These are phyloP conservation scores for Papiliotrema terrestris DNA, from an alignment of 1,284 basidiomycete species.

Conservation along the genomic window DNA sequence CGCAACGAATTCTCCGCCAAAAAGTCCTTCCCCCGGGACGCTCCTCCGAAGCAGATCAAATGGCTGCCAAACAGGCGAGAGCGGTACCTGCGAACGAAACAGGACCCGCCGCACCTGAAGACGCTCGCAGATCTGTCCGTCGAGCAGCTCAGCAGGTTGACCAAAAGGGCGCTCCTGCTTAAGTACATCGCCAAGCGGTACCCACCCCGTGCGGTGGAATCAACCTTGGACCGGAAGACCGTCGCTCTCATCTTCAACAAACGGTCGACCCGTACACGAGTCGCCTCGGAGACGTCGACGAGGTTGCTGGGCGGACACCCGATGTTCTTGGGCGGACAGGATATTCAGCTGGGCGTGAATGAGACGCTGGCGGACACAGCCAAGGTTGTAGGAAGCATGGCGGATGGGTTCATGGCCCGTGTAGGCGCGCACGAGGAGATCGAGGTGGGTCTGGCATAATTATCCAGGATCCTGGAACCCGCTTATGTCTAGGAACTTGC, in stretches of 20 bases:
- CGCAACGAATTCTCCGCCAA: no score
- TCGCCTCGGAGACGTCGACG: constrained; percentile 80
- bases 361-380: constrained; percentile 82
- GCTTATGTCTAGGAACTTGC: constrained; percentile 68
- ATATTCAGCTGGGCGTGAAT: constrained; percentile 96
- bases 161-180: constrained; percentile 33
- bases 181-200: constrained; percentile 35
- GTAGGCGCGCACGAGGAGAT: constrained; percentile 90
- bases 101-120: constrained; percentile 33
- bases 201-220: constrained; percentile 4
- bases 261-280: constrained; percentile 85
- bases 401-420: constrained; percentile 94
- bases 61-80: no score
- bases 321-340: constrained; percentile 83
- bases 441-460: constrained; percentile 58
- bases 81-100: neutral
- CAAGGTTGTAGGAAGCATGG: constrained; percentile 84
- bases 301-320: constrained; percentile 79
- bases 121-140: constrained; percentile 45
- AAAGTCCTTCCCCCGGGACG: no score
- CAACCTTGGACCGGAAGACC: constrained; percentile 68
- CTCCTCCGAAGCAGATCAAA: no score
- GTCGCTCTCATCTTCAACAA: constrained; percentile 91
- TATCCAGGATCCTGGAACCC: neutral
- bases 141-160: constrained; percentile 32